These are phyloP conservation scores for Backusella australiensis DNA, from an alignment of 192 early-diverging fungal species.

Conservation along the genomic window DNA sequence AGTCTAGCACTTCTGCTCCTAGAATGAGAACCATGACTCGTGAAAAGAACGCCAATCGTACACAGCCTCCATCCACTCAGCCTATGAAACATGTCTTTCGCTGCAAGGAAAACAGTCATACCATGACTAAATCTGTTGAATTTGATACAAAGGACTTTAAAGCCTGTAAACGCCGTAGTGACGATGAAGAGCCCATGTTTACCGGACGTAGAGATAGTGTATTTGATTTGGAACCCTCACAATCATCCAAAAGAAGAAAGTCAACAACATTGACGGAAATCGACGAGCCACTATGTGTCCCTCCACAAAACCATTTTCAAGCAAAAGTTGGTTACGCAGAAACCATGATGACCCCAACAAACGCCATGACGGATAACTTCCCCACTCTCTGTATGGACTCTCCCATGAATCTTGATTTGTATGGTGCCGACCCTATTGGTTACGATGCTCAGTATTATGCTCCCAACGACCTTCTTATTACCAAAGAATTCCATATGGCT, in stretches of 20 bases:
- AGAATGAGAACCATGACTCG: conserved; percentile 4
- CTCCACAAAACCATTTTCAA: background rate
- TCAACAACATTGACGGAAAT: background rate
- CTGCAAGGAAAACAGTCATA: background rate
- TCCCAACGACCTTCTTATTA: background rate
- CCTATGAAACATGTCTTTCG: background rate
- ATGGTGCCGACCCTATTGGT: background rate
- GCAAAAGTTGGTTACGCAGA: background rate
- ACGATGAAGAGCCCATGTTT: background rate
- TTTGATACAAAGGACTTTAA: background rate
- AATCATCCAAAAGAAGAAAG: conserved; percentile 6
- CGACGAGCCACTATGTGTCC: background rate
- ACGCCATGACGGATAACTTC: background rate
- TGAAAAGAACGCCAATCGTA: background rate
- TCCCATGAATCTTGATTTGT: background rate
- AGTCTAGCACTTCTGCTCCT: background rate
- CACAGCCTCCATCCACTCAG: background rate
- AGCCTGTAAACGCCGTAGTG: background rate
- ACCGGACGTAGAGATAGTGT: background rate
- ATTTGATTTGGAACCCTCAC: background rate
- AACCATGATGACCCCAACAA: background rate
- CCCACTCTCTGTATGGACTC: background rate
- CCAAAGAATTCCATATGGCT: background rate
- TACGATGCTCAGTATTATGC: background rate
- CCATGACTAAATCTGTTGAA: background rate